phyloP scores from a whole-genome alignment of 2,329 filamentous ascomycete species.

The Clonostachys chloroleuca region DNA sequence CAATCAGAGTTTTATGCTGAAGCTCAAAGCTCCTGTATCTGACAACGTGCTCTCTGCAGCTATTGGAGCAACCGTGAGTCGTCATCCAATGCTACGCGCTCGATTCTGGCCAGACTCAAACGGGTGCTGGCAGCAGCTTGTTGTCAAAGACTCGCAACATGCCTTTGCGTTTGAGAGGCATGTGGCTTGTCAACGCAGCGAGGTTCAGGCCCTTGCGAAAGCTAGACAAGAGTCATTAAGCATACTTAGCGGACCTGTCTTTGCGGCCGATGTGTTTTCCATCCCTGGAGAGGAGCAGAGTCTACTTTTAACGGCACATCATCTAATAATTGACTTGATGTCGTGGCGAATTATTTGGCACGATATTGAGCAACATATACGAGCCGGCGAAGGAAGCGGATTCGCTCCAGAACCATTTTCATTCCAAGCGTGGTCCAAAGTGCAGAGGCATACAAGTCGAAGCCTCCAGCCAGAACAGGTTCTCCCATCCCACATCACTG shows the following conservation, averaged over 20 bases:
- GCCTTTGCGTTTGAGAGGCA: constrained; percentile 1
- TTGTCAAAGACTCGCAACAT: constrained; percentile 5
- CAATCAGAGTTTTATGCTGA: constrained; percentile 37
- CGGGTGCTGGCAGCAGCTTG: neutral
- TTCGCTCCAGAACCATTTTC: constrained; percentile 12
- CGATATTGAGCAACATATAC: constrained; percentile 32
- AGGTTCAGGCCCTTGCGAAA: neutral
- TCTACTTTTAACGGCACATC: constrained; percentile 25
- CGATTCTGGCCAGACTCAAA: no score
- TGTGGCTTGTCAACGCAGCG: no score
- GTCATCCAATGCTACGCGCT: no score
- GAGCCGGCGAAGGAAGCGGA: no score
- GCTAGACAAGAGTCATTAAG: neutral
- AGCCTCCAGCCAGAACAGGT: constrained; percentile 12
- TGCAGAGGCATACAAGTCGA: neutral
- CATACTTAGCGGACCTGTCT: constrained; percentile 40
- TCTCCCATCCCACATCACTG: constrained; percentile 5
- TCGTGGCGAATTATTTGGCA: constrained; percentile 38
- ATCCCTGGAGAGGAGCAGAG: constrained; percentile 6
- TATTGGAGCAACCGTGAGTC: constrained; percentile 3
- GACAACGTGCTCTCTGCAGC: constrained; percentile 9
- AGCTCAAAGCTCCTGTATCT: constrained; percentile 12
- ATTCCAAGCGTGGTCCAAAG: neutral
- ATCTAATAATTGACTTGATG: constrained; percentile 36
- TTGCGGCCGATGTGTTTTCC: constrained; percentile 41